phyloP scores from a whole-genome alignment of 2,329 filamentous ascomycete genomes.

The Trichoderma sp. region DNA sequence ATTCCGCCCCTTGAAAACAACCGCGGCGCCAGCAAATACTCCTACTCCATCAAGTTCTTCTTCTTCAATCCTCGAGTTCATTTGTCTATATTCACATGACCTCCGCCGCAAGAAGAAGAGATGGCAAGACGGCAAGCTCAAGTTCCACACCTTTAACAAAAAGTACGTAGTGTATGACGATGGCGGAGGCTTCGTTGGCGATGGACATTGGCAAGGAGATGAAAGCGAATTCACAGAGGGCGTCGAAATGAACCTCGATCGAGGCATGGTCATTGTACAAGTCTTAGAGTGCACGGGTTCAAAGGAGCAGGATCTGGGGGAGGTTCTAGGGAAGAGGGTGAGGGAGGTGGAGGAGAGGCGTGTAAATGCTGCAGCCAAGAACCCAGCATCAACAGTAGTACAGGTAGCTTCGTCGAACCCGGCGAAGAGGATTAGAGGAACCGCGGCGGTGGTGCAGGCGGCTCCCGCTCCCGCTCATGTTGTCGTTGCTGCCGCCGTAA shows the following conservation, averaged over 20 bases:
- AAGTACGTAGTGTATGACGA: slow-evolving; percentile 89
- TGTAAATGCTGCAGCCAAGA: slow-evolving; percentile 45
- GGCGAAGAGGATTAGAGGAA: background rate
- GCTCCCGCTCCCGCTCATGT: background rate
- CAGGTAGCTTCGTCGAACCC: background rate
- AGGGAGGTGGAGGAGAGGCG: slow-evolving; percentile 57
- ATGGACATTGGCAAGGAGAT: slow-evolving; percentile 72
- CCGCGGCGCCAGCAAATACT: background rate
- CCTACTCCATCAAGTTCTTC: slow-evolving; percentile 39
- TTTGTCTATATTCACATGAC: slow-evolving; percentile 86
- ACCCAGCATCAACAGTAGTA: slow-evolving; percentile 16
- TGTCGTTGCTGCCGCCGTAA: background rate
- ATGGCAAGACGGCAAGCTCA: slow-evolving; percentile 90
- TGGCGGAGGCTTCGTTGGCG: slow-evolving; percentile 76
- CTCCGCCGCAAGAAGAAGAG: slow-evolving; percentile 83
- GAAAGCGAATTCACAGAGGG: slow-evolving; percentile 67
- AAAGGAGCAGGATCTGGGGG: slow-evolving; percentile 75
- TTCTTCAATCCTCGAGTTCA: slow-evolving; percentile 77
- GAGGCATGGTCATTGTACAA: slow-evolving; percentile 74
- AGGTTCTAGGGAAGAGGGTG: slow-evolving; percentile 69
- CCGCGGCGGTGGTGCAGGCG: background rate
- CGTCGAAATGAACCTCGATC: slow-evolving; percentile 78
- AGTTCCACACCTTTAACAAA: slow-evolving; percentile 89
- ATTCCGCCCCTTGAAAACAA: background rate
- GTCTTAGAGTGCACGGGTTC: slow-evolving; percentile 74